Base-by-base conservation (phyloP, 108 stramenopile genomes). In the Epithemia pelagica region DNA sequence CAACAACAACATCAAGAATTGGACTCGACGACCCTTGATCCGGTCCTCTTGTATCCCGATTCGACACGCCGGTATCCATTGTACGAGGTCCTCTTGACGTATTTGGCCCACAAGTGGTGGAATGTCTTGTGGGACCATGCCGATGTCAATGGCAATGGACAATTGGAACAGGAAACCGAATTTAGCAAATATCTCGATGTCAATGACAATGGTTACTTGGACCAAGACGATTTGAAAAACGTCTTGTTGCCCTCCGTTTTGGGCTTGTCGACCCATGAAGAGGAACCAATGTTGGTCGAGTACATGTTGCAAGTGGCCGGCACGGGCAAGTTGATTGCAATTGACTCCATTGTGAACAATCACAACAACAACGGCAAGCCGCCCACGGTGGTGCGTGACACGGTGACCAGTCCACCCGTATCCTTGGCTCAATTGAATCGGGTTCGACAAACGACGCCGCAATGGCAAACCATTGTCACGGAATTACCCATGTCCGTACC, bases 61-160 rank as follows among this genome's bases (percentile, higher is more conserved):
- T 24, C 24, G 65, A 8, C 52, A 65, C 26, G 1, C 52, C 53
- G 65, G 65, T 18, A 54, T 26, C 18, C 25, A n/a, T 54, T 65
- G 53, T 15, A 25, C 5, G 29, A 28, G n/a, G 29, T 3, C 1
- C 24, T 65, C 10, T 21, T 53, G 25, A 18, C 51, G 51, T 28
- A 65, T 54, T 52, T 28, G 0, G 29, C 25, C 53, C 28, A 52
- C 1, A 7, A 2, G 23, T 26, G 51, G 25, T 25, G 53, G 25
- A 52, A 52, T 29, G 10, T 2, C 1, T 28, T 53, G 24, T 52
- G 51, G 26, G 24, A 24, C 2, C 29, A 54, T 10, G 25, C 53
- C 1, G 65, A 65, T 65, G 28, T 65, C 28, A 28, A 65, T 8
- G 1, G 27, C 10, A 65, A 65, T 25, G 24, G 26, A 20, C 2